Evolutionary conservation across 2,329 filamentous ascomycete species (phyloP).

Genomic region (Fusarium tricinctum): DNA sequence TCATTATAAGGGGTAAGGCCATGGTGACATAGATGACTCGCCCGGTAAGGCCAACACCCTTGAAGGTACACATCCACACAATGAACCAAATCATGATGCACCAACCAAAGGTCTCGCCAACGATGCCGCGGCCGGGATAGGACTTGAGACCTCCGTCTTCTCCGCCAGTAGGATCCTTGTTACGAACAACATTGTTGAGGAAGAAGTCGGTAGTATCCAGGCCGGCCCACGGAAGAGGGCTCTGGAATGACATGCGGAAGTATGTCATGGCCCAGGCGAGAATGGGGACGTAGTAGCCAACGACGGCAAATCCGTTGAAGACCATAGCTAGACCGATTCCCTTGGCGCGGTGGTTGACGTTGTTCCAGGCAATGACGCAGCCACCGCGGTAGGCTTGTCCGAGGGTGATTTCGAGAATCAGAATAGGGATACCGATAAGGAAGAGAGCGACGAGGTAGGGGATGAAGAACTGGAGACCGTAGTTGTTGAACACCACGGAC

Average conservation of each 20-base stretch:
- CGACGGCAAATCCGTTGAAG: slow-evolving; percentile 64
- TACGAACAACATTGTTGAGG: slow-evolving; percentile 55
- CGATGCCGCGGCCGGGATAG: slow-evolving; percentile 60
- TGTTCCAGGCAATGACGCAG: slow-evolving; percentile 64
- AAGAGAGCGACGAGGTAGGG: slow-evolving; percentile 63
- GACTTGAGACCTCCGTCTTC: slow-evolving; percentile 6
- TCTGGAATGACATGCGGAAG: slow-evolving; percentile 66
- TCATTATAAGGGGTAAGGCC: slow-evolving; percentile 67
- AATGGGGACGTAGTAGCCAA: slow-evolving; percentile 68
- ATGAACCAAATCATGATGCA: slow-evolving; percentile 68
- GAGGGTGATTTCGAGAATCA: slow-evolving; percentile 72
- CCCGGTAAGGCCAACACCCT: slow-evolving; percentile 67
- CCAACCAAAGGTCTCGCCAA: slow-evolving; percentile 69
- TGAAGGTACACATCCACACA: slow-evolving; percentile 70
- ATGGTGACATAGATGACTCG: slow-evolving; percentile 70
- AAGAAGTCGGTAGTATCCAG: background rate
- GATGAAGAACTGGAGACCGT: slow-evolving; percentile 69
- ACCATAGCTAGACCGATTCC: slow-evolving; percentile 65
- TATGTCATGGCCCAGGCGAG: slow-evolving; percentile 70
- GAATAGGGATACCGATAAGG: slow-evolving; percentile 64
- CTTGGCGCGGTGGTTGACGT: slow-evolving; percentile 63
- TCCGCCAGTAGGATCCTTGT: slow-evolving; percentile 1
- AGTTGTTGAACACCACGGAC: slow-evolving; percentile 68
- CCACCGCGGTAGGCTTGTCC: slow-evolving; percentile 72
- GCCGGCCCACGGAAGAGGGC: slow-evolving; percentile 65